A percentile compares a stretch with the other conserved stretches of the same genome.
Conservation (phyloP, 2,329 filamentous ascomycete species). For the Sphaerostilbella broomeana region DNA sequence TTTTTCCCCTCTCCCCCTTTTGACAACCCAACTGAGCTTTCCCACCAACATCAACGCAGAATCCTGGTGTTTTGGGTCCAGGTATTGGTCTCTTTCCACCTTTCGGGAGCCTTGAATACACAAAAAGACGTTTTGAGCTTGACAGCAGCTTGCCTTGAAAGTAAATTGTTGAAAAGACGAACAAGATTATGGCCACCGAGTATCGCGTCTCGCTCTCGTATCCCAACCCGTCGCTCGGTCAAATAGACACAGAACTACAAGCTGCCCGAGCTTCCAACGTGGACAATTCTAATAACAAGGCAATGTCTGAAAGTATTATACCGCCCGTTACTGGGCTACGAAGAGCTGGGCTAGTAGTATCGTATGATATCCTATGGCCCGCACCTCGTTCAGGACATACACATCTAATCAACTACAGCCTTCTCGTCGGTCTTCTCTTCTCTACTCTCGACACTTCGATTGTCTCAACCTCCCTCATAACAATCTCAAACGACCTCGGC, state of each 20-base stretch:
- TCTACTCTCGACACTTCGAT: slow-evolving; percentile 53
- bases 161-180: too few species aligned
- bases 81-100: too few species aligned
- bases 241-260: slow-evolving; percentile 20
- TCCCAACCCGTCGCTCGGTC: slow-evolving; percentile 26
- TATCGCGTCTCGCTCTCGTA: slow-evolving; percentile 28
- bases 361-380: slow-evolving; percentile 16
- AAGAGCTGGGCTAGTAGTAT: too few species aligned
- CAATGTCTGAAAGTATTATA: not conserved
- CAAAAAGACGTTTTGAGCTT: too few species aligned
- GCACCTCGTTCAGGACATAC: not conserved
- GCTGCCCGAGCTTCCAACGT: not conserved
- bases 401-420: slow-evolving; percentile 25
- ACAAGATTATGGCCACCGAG: slow-evolving; percentile 22
- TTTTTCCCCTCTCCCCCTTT: too few species aligned
- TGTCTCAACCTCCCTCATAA: slow-evolving; percentile 51
- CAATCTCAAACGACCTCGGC: slow-evolving; percentile 45
- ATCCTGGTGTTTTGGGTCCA: too few species aligned
- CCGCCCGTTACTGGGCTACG: slow-evolving; percentile 3
- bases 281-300: not conserved
- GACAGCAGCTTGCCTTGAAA: too few species aligned
- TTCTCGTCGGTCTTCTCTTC: slow-evolving; percentile 48
- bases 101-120: too few species aligned
- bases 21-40: too few species aligned
- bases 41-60: too few species aligned